A percentile compares a stretch with the other conserved stretches of the same genome.
These are phyloP conservation scores for Cucumis sativus DNA, from an alignment of 306 rosid species.

Conservation along the genomic window Cucumber_9930_V3 NC_026661.2:18296001-18296500, in stretches of 20 bases:
- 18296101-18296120: neutral
- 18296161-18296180: neutral
- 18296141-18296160: conserved; percentile 2
- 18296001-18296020: neutral
- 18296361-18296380: conserved; percentile 62
- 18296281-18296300: conserved; percentile 13
- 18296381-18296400: conserved; percentile 46
- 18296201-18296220: neutral
- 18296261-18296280: neutral
- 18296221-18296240: conserved; percentile 2
- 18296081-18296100: neutral
- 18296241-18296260: neutral
- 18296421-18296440: conserved; percentile 10
- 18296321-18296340: neutral
- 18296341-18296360: neutral
- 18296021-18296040: neutral
- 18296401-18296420: conserved; percentile 15
- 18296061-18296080: neutral
- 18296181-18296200: neutral
- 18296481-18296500: conserved; percentile 3
- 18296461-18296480: conserved; percentile 3
- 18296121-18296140: neutral
- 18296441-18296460: conserved; percentile 32
- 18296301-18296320: neutral
- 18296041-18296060: neutral